Conservation (phyloP, 1,284 basidiomycete species). For the Heterobasidion occidentale region DNA sequence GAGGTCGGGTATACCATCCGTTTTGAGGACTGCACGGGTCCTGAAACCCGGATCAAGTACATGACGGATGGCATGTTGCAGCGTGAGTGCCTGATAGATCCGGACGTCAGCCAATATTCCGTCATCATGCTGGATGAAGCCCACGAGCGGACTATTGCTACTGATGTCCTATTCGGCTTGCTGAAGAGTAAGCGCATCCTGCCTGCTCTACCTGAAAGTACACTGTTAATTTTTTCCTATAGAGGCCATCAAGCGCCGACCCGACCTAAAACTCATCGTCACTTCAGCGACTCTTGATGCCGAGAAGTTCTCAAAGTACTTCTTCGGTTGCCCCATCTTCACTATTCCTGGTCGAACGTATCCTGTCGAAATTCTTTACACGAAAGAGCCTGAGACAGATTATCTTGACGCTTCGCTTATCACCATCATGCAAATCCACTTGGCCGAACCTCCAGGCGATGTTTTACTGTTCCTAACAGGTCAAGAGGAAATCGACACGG, state of each 20-base stretch:
- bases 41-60: conserved; percentile 98
- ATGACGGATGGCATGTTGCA: conserved; percentile 99
- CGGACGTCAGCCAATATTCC: conserved; percentile 86
- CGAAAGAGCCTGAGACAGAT: conserved; percentile 97
- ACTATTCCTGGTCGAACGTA: conserved; percentile 99
- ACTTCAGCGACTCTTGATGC: conserved; percentile 99
- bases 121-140: conserved; percentile 99
- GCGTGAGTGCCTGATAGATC: conserved; percentile 94
- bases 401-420: conserved; percentile 98
- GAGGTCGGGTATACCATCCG: conserved; percentile 99
- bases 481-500: conserved; percentile 97
- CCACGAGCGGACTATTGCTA: conserved; percentile 96
- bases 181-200: conserved; percentile 75
- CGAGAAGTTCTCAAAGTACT: conserved; percentile 98
- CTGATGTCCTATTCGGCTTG: conserved; percentile 95
- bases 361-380: conserved; percentile 96
- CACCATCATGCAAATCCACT: conserved; percentile 98
- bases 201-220: not conserved
- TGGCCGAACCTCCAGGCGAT: conserved; percentile 96
- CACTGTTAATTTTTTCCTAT: conserved; percentile 16
- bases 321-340: conserved; percentile 97
- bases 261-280: conserved; percentile 96
- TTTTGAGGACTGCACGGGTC: conserved; percentile 97
- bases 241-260: conserved; percentile 92
- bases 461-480: conserved; percentile 96